These are phyloP conservation scores for Aureobasidium sp. DNA, from an alignment of 2,329 filamentous ascomycete genomes.

Conservation along the genomic window DNA sequence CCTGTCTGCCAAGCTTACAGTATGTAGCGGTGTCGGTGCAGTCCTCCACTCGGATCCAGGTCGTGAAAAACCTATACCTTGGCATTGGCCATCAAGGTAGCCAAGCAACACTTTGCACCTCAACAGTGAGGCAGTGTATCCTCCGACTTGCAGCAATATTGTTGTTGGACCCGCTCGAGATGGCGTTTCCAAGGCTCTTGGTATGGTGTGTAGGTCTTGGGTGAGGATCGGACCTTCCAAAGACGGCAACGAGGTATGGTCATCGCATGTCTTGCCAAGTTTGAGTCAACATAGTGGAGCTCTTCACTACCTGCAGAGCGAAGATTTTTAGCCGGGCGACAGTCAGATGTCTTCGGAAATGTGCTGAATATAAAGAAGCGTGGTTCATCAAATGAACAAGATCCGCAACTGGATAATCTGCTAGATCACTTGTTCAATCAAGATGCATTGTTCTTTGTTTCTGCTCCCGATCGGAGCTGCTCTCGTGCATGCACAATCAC, in stretches of 20 bases:
- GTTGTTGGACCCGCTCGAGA: neutral
- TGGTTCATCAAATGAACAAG: neutral
- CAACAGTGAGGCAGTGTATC: neutral
- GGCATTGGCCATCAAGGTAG: constrained; percentile 14
- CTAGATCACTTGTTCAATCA: neutral
- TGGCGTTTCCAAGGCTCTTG: constrained; percentile 7
- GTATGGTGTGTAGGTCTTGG: neutral
- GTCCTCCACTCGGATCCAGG: neutral
- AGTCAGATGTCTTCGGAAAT: neutral
- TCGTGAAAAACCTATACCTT: constrained; percentile 1
- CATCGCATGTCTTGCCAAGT: neutral
- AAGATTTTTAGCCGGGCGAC: neutral
- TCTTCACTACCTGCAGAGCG: neutral
- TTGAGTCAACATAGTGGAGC: neutral
- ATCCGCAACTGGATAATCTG: neutral
- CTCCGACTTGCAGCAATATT: neutral
- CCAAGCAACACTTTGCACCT: constrained; percentile 7
- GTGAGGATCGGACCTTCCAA: neutral
- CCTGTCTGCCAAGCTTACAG: neutral
- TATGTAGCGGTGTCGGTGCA: neutral
- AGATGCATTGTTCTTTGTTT: neutral
- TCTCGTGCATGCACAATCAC: neutral
- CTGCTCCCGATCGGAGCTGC: neutral
- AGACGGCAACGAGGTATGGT: neutral
- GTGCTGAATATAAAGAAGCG: neutral